Percentiles rank a stretch among this genome's conserved stretches.
Conservation (phyloP, 441 rosid genomes). For the Erysimum cheiri region DNA sequence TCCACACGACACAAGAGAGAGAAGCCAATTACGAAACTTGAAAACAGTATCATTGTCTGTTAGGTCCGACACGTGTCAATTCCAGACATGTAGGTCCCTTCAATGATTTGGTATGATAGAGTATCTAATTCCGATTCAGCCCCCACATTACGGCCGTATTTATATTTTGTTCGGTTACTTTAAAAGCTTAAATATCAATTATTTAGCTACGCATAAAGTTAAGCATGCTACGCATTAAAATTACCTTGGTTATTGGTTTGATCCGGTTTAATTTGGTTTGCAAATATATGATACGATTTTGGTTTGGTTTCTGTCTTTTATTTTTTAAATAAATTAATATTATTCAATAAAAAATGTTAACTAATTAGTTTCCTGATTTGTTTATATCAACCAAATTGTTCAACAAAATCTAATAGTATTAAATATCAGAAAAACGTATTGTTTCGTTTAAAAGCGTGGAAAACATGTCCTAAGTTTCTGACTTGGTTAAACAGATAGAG, state of each 20-base stretch:
- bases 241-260: no score
- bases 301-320: no score
- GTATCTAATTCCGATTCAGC: slow-evolving; percentile 37
- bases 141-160: slow-evolving; percentile 25
- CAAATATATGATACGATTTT: no score
- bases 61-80: slow-evolving; percentile 38
- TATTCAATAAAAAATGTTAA: no score
- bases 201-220: background rate
- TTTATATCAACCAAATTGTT: no score
- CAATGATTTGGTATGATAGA: slow-evolving; percentile 44
- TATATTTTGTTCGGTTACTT: background rate
- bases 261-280: no score
- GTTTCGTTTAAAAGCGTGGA: slow-evolving; percentile 28
- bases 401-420: no score
- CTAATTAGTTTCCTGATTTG: no score
- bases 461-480: slow-evolving; percentile 37
- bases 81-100: slow-evolving; percentile 45
- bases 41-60: slow-evolving; percentile 29
- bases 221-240: no score
- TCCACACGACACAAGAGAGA: slow-evolving; percentile 30
- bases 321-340: no score
- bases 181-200: background rate
- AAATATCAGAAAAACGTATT: background rate
- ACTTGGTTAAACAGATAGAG: slow-evolving; percentile 25
- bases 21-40: slow-evolving; percentile 35